Percentiles rank a stretch among this genome's conserved stretches.
Evolutionary conservation across 2,329 filamentous ascomycete genomes (phyloP).

Genomic region (Cladorrhinum sp.): DNA sequence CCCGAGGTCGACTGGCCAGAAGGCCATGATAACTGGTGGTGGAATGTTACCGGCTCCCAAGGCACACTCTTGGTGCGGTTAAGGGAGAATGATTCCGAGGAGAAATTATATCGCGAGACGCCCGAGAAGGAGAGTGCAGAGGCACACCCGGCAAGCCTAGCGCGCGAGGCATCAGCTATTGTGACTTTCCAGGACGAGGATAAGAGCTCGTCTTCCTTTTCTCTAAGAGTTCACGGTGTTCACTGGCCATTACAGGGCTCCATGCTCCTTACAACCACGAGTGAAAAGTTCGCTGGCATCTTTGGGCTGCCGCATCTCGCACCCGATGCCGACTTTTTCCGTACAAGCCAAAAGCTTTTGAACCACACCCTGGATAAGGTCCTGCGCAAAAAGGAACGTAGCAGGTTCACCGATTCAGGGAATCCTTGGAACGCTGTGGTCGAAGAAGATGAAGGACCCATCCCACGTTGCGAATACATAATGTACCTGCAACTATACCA

Average conservation of each 20-base stretch:
- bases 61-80: constrained; percentile 70
- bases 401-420: constrained; percentile 52
- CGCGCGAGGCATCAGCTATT: constrained; percentile 67
- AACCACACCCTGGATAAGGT: constrained; percentile 68
- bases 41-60: constrained; percentile 73
- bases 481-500: constrained; percentile 78
- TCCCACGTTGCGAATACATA: constrained; percentile 84
- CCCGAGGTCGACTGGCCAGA: constrained; percentile 64
- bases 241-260: constrained; percentile 82
- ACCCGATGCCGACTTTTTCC: constrained; percentile 55
- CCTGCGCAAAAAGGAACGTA: constrained; percentile 62
- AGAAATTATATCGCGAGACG: constrained; percentile 41
- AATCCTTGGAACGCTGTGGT: constrained; percentile 76
- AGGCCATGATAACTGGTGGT: constrained; percentile 60
- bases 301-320: constrained; percentile 84
- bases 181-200: constrained; percentile 70
- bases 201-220: constrained; percentile 61
- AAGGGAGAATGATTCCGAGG: constrained; percentile 49
- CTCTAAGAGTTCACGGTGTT: constrained; percentile 76
- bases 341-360: constrained; percentile 61
- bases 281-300: constrained; percentile 90
- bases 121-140: constrained; percentile 33
- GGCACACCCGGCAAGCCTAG: constrained; percentile 46
- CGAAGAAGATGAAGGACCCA: constrained; percentile 58
- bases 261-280: constrained; percentile 81